A percentile compares a stretch with the other conserved stretches of the same genome.
Conservation (phyloP, 75 land plant genomes). For the Chamaecyparis obtusa region DNA sequence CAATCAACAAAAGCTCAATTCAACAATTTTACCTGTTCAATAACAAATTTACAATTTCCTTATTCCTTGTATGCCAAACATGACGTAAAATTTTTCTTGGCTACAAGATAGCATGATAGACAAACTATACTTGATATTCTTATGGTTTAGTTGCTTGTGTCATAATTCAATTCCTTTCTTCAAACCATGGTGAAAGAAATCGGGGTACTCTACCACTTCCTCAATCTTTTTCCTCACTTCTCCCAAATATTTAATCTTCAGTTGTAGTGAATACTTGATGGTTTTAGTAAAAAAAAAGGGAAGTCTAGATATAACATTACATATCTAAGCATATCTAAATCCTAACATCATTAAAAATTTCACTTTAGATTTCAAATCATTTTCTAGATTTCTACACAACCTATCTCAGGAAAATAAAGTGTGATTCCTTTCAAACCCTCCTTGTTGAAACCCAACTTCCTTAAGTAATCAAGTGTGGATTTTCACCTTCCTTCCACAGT, state of each 20-base stretch:
- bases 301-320: constrained; percentile 56
- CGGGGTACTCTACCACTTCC: constrained; percentile 76
- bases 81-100: constrained; percentile 55
- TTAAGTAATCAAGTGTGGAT: constrained; percentile 64
- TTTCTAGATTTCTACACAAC: constrained; percentile 70
- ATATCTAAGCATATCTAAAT: constrained; percentile 46
- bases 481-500: constrained; percentile 69
- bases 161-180: constrained; percentile 69
- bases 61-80: constrained; percentile 36
- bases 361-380: constrained; percentile 49
- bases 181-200: constrained; percentile 71
- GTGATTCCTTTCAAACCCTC: constrained; percentile 49
- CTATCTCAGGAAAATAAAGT: constrained; percentile 63
- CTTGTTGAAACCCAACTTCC: constrained; percentile 50
- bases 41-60: not conserved
- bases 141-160: constrained; percentile 52
- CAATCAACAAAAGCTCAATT: not conserved
- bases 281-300: constrained; percentile 83
- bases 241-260: constrained; percentile 70
- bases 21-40: not conserved
- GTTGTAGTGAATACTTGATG: constrained; percentile 75
- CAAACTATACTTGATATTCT: constrained; percentile 48
- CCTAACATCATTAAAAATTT: constrained; percentile 48
- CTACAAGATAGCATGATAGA: constrained; percentile 72
- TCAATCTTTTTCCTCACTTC: constrained; percentile 69